Conservation (phyloP, 768 basidiomycete species). For the Termitomyces sp. region DNA sequence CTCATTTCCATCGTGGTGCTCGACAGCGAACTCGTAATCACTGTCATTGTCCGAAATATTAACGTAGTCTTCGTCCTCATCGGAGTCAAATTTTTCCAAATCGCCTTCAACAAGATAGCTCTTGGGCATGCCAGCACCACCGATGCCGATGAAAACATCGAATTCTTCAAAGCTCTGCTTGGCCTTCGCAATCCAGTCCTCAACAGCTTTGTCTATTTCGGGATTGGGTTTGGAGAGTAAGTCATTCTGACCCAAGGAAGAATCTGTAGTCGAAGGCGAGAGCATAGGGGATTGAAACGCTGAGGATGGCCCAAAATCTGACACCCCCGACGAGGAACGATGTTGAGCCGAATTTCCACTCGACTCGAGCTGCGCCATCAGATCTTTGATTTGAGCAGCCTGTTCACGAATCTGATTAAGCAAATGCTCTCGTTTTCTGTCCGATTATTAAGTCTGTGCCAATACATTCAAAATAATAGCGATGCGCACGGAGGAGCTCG, state of each 20-base stretch:
- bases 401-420: conserved; percentile 72
- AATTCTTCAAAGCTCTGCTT: conserved; percentile 64
- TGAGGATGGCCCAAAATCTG: conserved; percentile 22
- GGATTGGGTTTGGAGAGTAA: conserved; percentile 19
- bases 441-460: neutral
- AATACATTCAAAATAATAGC: neutral
- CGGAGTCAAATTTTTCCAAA: conserved; percentile 32
- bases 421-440: conserved; percentile 77
- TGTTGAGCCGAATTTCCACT: conserved; percentile 23
- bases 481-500: conserved; percentile 66
- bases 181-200: conserved; percentile 76
- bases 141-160: conserved; percentile 60
- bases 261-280: conserved; percentile 27
- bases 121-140: conserved; percentile 48
- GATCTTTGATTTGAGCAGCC: conserved; percentile 62
- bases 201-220: conserved; percentile 51
- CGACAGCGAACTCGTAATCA: conserved; percentile 37
- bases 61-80: conserved; percentile 30
- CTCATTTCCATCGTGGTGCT: conserved; percentile 36
- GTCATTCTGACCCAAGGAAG: conserved; percentile 24
- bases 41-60: conserved; percentile 25
- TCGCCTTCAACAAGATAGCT: conserved; percentile 46
- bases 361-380: conserved; percentile 65
- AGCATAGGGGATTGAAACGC: conserved; percentile 31
- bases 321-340: conserved; percentile 15